Conservation (phyloP, 306 rosid genomes). For the Lathyrus aphaca region DNA sequence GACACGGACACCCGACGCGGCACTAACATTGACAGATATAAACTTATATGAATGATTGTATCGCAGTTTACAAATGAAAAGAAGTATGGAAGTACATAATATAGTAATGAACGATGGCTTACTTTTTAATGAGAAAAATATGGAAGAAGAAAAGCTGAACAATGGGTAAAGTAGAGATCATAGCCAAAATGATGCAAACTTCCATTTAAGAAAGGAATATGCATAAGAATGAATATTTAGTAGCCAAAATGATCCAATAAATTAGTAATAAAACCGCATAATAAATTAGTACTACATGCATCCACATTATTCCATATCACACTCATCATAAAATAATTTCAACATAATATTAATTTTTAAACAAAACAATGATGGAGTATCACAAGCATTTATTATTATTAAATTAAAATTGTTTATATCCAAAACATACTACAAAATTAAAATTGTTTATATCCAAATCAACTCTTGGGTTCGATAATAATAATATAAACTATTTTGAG, state of each 20-base stretch:
- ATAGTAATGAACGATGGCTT: conserved; percentile 13
- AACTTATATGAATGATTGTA: too few species aligned
- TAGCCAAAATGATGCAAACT: conserved; percentile 84
- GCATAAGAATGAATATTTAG: conserved; percentile 1
- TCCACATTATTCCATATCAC: too few species aligned
- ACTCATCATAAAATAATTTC: too few species aligned
- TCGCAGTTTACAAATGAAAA: neutral
- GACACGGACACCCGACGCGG: neutral
- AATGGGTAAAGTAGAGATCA: conserved; percentile 92
- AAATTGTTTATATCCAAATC: too few species aligned
- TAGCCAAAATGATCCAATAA: neutral
- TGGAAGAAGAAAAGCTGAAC: conserved; percentile 95
- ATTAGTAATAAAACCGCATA: conserved; percentile 9
- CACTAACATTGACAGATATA: neutral
- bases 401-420: too few species aligned
- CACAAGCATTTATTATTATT: too few species aligned
- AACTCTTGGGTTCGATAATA: too few species aligned
- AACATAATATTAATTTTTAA: too few species aligned
- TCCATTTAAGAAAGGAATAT: conserved; percentile 63
- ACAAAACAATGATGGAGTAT: too few species aligned
- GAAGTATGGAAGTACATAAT: neutral
- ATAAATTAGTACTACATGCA: too few species aligned
- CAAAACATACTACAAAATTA: too few species aligned
- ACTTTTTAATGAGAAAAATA: conserved; percentile 91
- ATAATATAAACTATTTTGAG: too few species aligned